Base-by-base conservation (phyloP, 345 rosid species). In the Microcos paniculata region DNA sequence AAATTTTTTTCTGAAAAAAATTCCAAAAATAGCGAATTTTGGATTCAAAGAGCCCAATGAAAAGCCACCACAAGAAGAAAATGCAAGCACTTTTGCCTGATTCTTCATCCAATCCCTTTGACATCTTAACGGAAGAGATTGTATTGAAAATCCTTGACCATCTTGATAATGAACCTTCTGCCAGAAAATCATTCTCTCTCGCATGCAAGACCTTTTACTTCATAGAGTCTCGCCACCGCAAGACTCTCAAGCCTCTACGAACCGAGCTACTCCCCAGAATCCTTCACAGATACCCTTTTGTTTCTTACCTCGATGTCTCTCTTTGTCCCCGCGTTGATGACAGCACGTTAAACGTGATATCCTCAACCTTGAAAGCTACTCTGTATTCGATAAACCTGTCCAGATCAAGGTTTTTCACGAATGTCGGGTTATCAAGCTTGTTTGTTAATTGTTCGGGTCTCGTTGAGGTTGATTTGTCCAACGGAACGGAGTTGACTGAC, bases 131-230 rank as follows among this genome's bases (percentile, higher is more conserved):
- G 4, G 89, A 84, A 26, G 89, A 86, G 68, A 57, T 84, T 12
- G 75, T 86, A 4, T 82, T 79, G 77, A 11, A 65, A 45, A 84
- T 86, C 79, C 80, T 86, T 0, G 89, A 86, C 81, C 64, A 78
- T 65, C 75, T 86, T 72, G 8, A 80, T 51, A 51, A 69, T 10
- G 80, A 76, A 62, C 81, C 87, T 33, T 80, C 65, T 63, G 80
- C 85, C 75, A 79, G 48, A 76, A 86, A 86, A 78, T 80, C 87
- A 52, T 86, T 86, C 84, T 86, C 89, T 18, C 80, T 80, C 9
- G 40, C 84, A 12, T 82, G 87, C 74, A 82, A 79, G 61, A 55
- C 72, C 26, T 84, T 84, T 31, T 77, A 82, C 77, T 79, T 62
- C 16, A 13, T 78, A n/a, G 89, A 86, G 43, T 59, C 87, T 52